Evolutionary conservation across 2,329 filamentous ascomycete genomes (phyloP).

Genomic region (Xylaria sp.): DNA sequence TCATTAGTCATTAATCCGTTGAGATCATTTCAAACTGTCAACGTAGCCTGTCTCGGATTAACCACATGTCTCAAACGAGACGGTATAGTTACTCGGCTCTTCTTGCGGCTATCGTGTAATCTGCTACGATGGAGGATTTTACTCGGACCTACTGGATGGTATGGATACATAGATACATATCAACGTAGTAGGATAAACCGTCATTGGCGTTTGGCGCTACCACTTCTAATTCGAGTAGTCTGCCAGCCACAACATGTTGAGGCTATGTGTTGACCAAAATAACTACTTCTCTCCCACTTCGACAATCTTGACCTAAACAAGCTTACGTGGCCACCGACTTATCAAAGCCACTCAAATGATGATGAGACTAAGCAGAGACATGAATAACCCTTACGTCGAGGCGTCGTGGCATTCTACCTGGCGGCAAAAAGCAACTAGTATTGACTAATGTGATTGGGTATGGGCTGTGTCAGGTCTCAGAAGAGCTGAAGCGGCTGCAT

Average conservation of each 20-base stretch:
- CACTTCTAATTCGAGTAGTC: not conserved
- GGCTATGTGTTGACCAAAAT: slow-evolving; percentile 3
- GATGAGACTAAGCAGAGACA: slow-evolving; percentile 19
- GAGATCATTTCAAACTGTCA: not conserved
- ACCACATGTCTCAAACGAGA: slow-evolving; percentile 11
- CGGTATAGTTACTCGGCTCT: not conserved
- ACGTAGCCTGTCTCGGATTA: slow-evolving; percentile 2
- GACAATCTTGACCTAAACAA: not conserved
- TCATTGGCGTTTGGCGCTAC: not conserved
- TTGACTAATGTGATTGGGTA: slow-evolving; percentile 6
- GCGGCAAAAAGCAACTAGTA: slow-evolving; percentile 28
- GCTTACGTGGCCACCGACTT: not conserved
- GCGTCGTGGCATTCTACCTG: slow-evolving; percentile 2
- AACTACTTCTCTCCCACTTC: not conserved
- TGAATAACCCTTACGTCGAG: not conserved
- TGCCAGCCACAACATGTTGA: not conserved
- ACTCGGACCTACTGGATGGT: not conserved
- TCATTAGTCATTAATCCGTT: no score
- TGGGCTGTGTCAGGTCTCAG: slow-evolving; percentile 6
- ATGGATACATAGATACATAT: not conserved
- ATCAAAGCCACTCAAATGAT: not conserved
- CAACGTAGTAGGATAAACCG: not conserved
- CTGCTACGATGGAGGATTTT: not conserved
- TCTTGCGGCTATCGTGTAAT: not conserved
- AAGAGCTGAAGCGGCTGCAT: not conserved